Percentiles rank a stretch among this genome's conserved stretches.
phyloP scores from a whole-genome alignment of 2,329 filamentous ascomycete species.

The Verticillium longisporum region DNA sequence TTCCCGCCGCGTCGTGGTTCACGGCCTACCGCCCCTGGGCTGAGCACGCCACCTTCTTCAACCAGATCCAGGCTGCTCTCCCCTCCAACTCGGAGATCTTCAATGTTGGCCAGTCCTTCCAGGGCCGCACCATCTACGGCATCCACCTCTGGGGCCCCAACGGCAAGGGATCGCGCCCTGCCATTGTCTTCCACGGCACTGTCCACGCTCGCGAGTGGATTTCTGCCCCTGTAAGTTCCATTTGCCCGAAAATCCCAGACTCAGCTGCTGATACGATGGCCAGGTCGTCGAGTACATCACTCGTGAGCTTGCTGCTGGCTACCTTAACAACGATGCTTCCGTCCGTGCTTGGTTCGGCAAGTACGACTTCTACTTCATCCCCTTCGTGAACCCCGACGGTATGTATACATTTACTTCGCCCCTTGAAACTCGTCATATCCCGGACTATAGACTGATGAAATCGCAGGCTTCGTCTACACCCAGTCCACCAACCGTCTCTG shows the following conservation, averaged over 20 bases:
- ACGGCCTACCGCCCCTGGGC: conserved; percentile 36
- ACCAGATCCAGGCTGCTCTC: conserved; percentile 26
- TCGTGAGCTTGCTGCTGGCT: conserved; percentile 32
- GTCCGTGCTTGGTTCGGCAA: conserved; percentile 38
- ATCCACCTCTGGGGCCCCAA: conserved; percentile 37
- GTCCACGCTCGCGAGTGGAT: conserved; percentile 49
- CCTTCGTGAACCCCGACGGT: conserved; percentile 47
- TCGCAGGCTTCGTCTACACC: conserved; percentile 40
- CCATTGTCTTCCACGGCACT: conserved; percentile 39
- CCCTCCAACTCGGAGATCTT: conserved; percentile 33
- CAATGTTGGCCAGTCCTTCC: conserved; percentile 30
- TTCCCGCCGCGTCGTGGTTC: conserved; percentile 29
- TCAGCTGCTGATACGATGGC: conserved; percentile 1
- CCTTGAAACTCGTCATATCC: background rate
- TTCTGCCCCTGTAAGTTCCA: conserved; percentile 29
- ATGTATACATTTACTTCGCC: conserved; percentile 3
- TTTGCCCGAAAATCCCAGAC: conserved; percentile 27
- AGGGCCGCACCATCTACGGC: conserved; percentile 47
- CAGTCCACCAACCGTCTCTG: conserved; percentile 44
- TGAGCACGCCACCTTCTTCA: conserved; percentile 33
- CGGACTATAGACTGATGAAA: background rate
- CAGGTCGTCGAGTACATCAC: conserved; percentile 37
- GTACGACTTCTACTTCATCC: conserved; percentile 55
- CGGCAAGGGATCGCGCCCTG: conserved; percentile 30
- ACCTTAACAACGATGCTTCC: conserved; percentile 15